phyloP scores from a whole-genome alignment of 257 asterid species.

The Petrea volubilis region DNA sequence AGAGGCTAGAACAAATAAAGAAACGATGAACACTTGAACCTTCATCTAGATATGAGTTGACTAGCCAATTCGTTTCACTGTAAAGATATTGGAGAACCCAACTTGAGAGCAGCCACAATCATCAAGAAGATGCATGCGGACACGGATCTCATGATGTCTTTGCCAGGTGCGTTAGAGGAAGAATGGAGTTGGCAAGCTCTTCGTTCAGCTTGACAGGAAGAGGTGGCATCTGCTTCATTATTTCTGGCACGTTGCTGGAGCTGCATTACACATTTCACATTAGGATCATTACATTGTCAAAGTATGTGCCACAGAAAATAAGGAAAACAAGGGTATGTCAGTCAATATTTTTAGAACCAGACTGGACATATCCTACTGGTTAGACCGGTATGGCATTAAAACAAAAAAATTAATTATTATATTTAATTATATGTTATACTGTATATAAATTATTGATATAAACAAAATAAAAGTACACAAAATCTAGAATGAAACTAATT shows the following conservation, averaged over 20 bases:
- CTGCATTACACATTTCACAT: conserved; percentile 43
- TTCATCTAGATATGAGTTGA: conserved; percentile 21
- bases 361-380: no score
- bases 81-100: conserved; percentile 8
- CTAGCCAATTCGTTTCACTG: conserved; percentile 36
- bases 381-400: no score
- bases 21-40: conserved; percentile 7
- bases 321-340: no score
- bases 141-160: conserved; percentile 40
- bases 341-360: no score
- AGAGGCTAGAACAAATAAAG: conserved; percentile 1
- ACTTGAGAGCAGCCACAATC: conserved; percentile 19
- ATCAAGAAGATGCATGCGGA: conserved; percentile 5
- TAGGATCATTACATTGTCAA: background rate
- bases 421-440: no score
- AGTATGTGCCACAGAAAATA: background rate
- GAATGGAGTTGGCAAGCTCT: conserved; percentile 64
- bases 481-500: no score
- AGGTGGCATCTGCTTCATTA: conserved; percentile 83
- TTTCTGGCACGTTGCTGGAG: conserved; percentile 60
- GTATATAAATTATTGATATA: no score
- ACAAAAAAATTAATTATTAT: no score
- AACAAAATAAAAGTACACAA: no score
- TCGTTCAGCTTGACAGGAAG: conserved; percentile 76
- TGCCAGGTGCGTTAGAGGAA: conserved; percentile 38